Conservation (phyloP, 2,329 filamentous ascomycete genomes). For the Epichloe hybrida region DNA sequence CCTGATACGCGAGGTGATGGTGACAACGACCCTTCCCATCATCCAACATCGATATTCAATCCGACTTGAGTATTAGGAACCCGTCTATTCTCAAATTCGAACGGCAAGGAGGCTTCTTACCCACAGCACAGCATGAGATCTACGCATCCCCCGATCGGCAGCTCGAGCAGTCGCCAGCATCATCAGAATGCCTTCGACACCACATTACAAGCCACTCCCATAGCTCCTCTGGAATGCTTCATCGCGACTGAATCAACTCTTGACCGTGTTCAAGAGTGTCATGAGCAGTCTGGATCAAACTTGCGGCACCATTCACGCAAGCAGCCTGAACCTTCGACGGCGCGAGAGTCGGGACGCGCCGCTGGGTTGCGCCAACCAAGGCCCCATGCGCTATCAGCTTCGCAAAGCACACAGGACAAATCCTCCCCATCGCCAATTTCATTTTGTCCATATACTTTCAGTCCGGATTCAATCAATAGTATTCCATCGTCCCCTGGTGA, state of each 20-base stretch:
- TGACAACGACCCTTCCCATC: too few relatives aligned
- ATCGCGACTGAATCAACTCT: conserved; percentile 22
- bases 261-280: conserved; percentile 10
- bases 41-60: too few relatives aligned
- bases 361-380: neutral
- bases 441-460: conserved; percentile 13
- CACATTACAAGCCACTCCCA: conserved; percentile 4
- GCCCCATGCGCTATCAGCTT: conserved; percentile 1
- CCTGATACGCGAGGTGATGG: too few relatives aligned
- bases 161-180: neutral
- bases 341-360: neutral
- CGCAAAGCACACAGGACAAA: conserved; percentile 8
- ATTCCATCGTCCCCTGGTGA: conserved; percentile 37
- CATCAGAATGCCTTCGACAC: conserved; percentile 1
- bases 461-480: conserved; percentile 25
- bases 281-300: neutral
- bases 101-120: neutral
- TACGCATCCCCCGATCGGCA: neutral
- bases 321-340: conserved; percentile 6
- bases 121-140: conserved; percentile 1
- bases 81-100: neutral
- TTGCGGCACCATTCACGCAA: conserved; percentile 11
- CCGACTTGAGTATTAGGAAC: too few relatives aligned
- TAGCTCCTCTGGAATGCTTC: conserved; percentile 20
- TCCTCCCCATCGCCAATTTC: conserved; percentile 16